Conservation (phyloP, 768 basidiomycete genomes). For the Agrocybe pediades region DNA sequence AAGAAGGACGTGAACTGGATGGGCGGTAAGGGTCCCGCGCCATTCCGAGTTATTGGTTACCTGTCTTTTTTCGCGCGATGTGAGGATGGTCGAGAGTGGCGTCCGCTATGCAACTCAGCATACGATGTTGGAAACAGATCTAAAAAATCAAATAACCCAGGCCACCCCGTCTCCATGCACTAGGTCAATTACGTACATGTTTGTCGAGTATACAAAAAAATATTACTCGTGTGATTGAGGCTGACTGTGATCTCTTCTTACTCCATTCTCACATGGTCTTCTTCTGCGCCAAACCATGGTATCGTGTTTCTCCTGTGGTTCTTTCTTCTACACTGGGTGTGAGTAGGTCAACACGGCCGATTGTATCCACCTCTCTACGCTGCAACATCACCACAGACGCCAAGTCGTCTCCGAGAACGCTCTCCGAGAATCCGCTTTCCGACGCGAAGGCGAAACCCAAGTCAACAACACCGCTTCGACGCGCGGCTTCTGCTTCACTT, state of each 20-base stretch:
- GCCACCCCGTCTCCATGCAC: slow-evolving; percentile 24
- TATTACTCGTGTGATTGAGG: slow-evolving; percentile 9
- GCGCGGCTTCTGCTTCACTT: slow-evolving; percentile 82
- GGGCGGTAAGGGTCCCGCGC: slow-evolving; percentile 3
- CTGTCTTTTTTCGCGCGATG: neutral
- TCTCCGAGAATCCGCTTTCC: slow-evolving; percentile 24
- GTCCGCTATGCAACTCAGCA: neutral
- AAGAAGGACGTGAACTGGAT: slow-evolving; percentile 9
- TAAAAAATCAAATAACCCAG: slow-evolving; percentile 29
- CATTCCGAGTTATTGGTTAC: too few species aligned
- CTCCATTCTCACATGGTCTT: slow-evolving; percentile 1
- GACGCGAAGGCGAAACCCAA: slow-evolving; percentile 74
- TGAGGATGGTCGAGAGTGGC: neutral
- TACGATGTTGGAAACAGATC: slow-evolving; percentile 9
- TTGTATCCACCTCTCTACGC: neutral
- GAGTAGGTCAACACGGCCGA: neutral
- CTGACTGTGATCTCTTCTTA: neutral
- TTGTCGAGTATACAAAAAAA: slow-evolving; percentile 22
- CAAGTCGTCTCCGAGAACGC: neutral
- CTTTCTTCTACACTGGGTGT: too few species aligned
- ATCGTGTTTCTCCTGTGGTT: neutral
- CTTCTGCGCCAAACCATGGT: neutral
- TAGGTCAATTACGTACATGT: slow-evolving; percentile 25
- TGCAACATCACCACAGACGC: neutral
- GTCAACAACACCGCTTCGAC: slow-evolving; percentile 75